phyloP scores from a whole-genome alignment of 108 stramenopile genomes.

The Nitzschia palea region DNA sequence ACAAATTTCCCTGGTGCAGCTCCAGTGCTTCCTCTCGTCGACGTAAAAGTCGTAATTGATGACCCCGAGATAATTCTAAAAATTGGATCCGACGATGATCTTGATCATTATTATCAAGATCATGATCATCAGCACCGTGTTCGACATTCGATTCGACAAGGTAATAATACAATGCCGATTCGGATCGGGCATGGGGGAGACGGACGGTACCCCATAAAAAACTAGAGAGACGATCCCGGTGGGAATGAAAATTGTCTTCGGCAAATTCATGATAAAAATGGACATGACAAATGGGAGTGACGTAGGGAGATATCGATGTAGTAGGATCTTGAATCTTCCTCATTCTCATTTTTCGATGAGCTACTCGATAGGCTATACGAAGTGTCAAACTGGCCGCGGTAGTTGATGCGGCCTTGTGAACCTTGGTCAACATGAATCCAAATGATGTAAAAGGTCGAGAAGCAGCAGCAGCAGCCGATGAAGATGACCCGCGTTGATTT shows the following conservation, averaged over 20 bases:
- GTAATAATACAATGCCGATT: background rate
- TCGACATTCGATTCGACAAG: too few species aligned
- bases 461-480: too few species aligned
- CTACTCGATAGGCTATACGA: background rate
- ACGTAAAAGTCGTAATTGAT: background rate
- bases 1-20: background rate
- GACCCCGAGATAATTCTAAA: background rate
- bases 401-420: background rate
- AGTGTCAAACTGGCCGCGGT: background rate
- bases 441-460: too few species aligned
- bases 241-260: background rate
- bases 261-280: background rate
- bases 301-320: background rate
- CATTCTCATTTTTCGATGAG: background rate
- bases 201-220: background rate
- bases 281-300: background rate
- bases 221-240: background rate
- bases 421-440: background rate
- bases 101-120: background rate
- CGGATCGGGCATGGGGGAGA: background rate
- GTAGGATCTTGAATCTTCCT: too few species aligned
- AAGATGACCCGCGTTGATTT: too few species aligned
- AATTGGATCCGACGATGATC: background rate
- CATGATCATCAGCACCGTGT: too few species aligned
- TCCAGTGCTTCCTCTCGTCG: background rate